Evolutionary conservation across 352 stramenopile species (phyloP).

Genomic region (Peronospora destructor): DNA sequence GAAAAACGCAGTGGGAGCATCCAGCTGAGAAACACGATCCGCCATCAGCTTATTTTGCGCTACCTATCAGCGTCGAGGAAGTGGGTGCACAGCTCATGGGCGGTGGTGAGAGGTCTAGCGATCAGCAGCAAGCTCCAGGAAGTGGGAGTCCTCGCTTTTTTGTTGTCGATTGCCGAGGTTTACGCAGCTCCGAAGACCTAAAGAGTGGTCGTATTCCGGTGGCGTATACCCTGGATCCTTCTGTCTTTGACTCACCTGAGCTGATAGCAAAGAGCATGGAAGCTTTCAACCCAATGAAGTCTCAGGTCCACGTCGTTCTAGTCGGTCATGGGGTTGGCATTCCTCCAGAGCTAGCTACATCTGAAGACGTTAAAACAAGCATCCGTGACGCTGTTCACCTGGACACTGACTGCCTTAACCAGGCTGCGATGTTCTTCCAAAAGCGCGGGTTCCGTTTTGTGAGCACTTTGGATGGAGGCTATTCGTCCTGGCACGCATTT

Average conservation of each 20-base stretch:
- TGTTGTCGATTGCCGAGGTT: conserved; percentile 65
- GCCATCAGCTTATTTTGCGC: conserved; percentile 51
- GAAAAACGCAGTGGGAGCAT: conserved; percentile 78
- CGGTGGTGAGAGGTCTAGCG: conserved; percentile 32
- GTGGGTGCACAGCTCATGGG: conserved; percentile 63
- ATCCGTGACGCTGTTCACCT: conserved; percentile 67
- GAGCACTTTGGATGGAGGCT: conserved; percentile 65
- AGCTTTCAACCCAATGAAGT: conserved; percentile 67
- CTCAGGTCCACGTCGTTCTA: conserved; percentile 65
- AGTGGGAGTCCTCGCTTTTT: conserved; percentile 47
- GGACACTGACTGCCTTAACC: conserved; percentile 65
- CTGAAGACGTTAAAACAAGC: conserved; percentile 62
- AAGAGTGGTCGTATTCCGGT: conserved; percentile 74
- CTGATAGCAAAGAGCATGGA: conserved; percentile 67
- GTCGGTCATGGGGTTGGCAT: conserved; percentile 68
- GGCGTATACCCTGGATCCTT: conserved; percentile 69
- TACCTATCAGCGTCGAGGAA: conserved; percentile 64
- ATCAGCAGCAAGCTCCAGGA: conserved; percentile 18
- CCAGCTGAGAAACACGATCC: conserved; percentile 53
- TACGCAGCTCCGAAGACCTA: conserved; percentile 69
- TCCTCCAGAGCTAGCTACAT: conserved; percentile 48
- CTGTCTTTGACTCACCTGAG: conserved; percentile 73
- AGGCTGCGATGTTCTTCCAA: conserved; percentile 74
- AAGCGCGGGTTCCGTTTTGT: conserved; percentile 81
- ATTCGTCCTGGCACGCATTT: conserved; percentile 79